Base-by-base conservation (phyloP, 805 yeast genomes). In the Candida koratica region DNA sequence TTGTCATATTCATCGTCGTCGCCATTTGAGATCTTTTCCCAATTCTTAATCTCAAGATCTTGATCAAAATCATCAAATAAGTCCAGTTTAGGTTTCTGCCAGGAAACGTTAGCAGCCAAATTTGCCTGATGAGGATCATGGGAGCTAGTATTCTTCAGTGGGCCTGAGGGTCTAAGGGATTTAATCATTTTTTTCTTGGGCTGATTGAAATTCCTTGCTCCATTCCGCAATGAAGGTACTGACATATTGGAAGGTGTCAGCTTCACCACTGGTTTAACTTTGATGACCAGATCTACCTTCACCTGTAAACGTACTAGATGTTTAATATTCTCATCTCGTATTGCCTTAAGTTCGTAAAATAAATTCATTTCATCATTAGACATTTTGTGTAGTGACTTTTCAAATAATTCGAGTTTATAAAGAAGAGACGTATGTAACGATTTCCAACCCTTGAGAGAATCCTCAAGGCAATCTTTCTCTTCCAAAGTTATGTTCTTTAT, bases 361-460 rank as follows among this genome's bases (percentile, higher is more conserved):
- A 61, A 43, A 9, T 24, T 39, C 17, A 39, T 27, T 37, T 60
- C 66, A 20, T 61, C 62, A 6, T 40, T 28, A 9, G 43, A 33
- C 36, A 55, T 42, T 38, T 61, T 63, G 29, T 46, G 19, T 52
- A 51, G 50, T 52, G 54, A 41, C 56, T 55, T 73, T 60, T 50
- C 81, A 70, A 46, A 82, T 46, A 36, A 54, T 41, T 79, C 84
- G 28, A 81, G 57, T 46, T 75, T 75, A 51, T 64, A 74, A 32
- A 76, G 64, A 2, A 79, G 66, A 32, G 74, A 71, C 2, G 84
- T 77, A 43, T 79, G 85, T n/a, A 84, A 57, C 2, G 78, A 64
- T 45, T 78, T 81, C 89, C 90, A 82, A 2, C 89, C 89, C 41
- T 72, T 75, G 14, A 81, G 57, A 2, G 88, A 83, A 12, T 71